Evolutionary conservation across 2,329 filamentous ascomycete species (phyloP).

Genomic region (Colletotrichum simmondsii): DNA sequence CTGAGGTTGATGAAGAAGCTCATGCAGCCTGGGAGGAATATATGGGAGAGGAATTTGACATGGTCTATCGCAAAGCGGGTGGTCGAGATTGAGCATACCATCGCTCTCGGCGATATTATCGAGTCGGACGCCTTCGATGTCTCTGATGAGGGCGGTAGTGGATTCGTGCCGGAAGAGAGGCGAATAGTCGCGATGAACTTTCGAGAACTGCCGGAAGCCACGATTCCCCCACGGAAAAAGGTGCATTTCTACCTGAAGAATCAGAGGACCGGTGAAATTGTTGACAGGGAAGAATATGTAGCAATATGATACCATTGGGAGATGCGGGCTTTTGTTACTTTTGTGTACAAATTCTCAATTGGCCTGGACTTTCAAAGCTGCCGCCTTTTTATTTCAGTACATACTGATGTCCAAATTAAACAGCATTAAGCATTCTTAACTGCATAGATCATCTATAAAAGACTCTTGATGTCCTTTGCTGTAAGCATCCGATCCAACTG

Average conservation of each 20-base stretch:
- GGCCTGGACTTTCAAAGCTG: too few species aligned
- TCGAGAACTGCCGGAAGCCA: background rate
- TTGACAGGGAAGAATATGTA: background rate
- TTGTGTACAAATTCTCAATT: too few species aligned
- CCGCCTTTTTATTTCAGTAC: too few species aligned
- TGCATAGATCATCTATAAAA: background rate
- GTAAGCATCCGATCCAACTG: conserved; percentile 36
- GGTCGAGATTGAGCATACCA: conserved; percentile 45
- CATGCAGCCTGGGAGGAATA: conserved; percentile 46
- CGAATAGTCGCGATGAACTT: background rate
- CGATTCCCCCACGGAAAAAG: background rate
- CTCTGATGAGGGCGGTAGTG: background rate
- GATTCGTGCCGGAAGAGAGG: background rate
- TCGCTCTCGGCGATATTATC: background rate
- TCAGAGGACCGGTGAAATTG: background rate
- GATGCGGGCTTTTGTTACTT: too few species aligned
- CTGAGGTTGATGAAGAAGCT: conserved; percentile 15
- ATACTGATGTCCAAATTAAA: too few species aligned
- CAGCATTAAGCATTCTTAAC: too few species aligned
- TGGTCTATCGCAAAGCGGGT: conserved; percentile 44
- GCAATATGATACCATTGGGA: background rate
- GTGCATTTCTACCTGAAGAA: background rate
- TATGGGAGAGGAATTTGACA: conserved; percentile 49
- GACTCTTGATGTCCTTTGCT: background rate
- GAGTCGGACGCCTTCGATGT: background rate